phyloP scores from a whole-genome alignment of 2,329 filamentous ascomycete species.

The Capronia americana region DNA sequence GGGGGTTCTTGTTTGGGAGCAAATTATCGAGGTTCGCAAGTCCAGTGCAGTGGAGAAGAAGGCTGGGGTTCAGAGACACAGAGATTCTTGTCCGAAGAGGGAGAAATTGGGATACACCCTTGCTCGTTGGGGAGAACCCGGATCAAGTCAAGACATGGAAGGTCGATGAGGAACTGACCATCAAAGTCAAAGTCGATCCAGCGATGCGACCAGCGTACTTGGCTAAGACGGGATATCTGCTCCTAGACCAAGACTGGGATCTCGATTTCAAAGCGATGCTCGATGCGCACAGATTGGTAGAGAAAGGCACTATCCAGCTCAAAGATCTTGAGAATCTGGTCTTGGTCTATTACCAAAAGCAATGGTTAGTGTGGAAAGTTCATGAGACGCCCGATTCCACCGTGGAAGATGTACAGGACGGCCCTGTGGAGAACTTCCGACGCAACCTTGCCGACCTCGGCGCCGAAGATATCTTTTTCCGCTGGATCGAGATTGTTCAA shows the following conservation, averaged over 20 bases:
- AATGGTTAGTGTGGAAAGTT: slow-evolving; percentile 70
- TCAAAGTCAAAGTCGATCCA: slow-evolving; percentile 64
- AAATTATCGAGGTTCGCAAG: slow-evolving; percentile 60
- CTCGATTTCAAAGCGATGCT: slow-evolving; percentile 85
- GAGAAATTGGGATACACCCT: slow-evolving; percentile 70
- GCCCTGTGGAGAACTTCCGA: slow-evolving; percentile 81
- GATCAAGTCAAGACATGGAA: slow-evolving; percentile 43
- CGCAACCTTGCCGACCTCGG: slow-evolving; percentile 75
- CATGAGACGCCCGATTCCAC: slow-evolving; percentile 57
- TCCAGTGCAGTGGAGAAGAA: slow-evolving; percentile 75
- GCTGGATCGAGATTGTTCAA: slow-evolving; percentile 91
- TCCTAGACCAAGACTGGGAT: slow-evolving; percentile 86
- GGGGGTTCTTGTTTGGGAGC: slow-evolving; percentile 71
- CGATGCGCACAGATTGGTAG: slow-evolving; percentile 71
- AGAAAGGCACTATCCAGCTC: slow-evolving; percentile 58
- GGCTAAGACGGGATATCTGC: slow-evolving; percentile 83
- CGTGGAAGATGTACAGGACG: slow-evolving; percentile 58
- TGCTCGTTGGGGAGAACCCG: slow-evolving; percentile 52
- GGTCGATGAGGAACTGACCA: slow-evolving; percentile 60
- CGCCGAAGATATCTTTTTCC: slow-evolving; percentile 88
- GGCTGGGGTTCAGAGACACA: slow-evolving; percentile 71
- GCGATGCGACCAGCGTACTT: slow-evolving; percentile 73
- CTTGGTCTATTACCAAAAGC: slow-evolving; percentile 63
- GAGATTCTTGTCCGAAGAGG: slow-evolving; percentile 84
- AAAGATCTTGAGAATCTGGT: slow-evolving; percentile 75